Evolutionary conservation across 148 eudicot species (phyloP), one percentile per base, ranked within the genome.

Genomic region (Rhododendron mucronatum): DNA sequence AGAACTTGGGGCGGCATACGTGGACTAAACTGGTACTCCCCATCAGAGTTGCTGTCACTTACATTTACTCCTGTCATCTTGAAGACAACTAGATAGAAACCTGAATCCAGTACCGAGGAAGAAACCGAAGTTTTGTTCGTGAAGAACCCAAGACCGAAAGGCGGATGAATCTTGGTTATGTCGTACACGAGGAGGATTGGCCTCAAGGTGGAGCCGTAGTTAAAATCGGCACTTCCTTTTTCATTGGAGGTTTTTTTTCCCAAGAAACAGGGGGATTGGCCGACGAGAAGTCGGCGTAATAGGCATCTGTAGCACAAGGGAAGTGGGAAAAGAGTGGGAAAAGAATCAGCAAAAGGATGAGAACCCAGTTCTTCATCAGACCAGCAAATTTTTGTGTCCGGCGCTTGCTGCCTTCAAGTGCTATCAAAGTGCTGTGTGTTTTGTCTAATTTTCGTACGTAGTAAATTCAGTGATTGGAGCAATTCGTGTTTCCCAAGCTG

Each of bases 1-100:
- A 87, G 86, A 0, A 89, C 82, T 35, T 74, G 81, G 35, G 88
- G 88, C 35, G 21, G 55, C 12, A 47, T 1, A 1, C 3, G 3
- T 20, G n/a, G 47, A 20, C 2, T 7, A 37, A 15, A 16, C 80
- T 77, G 48, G n/a, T 35, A 18, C 80, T 15, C n/a, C 2, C 23
- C 26, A 15, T 41, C 12, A 41, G 50, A 41, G 44, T 77, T 77
- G 80, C 5, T 20, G 20, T 16, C 50, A 41, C 15, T 67, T 67
- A 26, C n/a, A 37, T 37, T 41, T 20, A 41, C 10, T 77, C 47
- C 80, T 41, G 80, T 77, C 13, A 77, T 39, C 80, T 41, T 37
- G 77, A 77, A 77, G 50, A 77, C 26, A 37, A 77, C 80, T 7
- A 77, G 80, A 21, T 41, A 77, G 80, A 37, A 41, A 20, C 33